Evolutionary conservation across 2,329 filamentous ascomycete genomes (phyloP).

Genomic region (Lecanicillium sp.): DNA sequence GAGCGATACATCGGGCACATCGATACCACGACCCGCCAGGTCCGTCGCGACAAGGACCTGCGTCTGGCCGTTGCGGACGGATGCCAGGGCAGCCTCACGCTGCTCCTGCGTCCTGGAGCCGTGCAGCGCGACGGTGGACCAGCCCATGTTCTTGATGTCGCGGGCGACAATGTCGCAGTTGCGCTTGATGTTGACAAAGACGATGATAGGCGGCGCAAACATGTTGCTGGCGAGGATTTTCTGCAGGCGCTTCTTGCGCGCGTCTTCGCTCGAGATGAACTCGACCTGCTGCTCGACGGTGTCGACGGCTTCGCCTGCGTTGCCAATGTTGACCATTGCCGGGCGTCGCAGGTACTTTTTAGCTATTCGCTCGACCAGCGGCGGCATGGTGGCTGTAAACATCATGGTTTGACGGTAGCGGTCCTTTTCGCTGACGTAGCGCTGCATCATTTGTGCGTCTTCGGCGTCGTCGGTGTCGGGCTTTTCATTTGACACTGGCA

Average conservation of each 20-base stretch:
- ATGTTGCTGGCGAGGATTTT: constrained; percentile 77
- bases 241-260: constrained; percentile 89
- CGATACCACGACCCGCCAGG: constrained; percentile 92
- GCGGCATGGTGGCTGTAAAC: constrained; percentile 98
- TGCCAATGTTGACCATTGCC: constrained; percentile 90
- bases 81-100: constrained; percentile 82
- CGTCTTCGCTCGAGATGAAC: constrained; percentile 83
- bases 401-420: constrained; percentile 98
- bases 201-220: constrained; percentile 86
- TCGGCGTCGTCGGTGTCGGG: constrained; percentile 91
- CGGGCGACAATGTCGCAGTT: constrained; percentile 94
- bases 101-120: constrained; percentile 97
- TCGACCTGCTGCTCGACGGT: constrained; percentile 97
- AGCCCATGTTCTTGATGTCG: constrained; percentile 91
- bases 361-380: constrained; percentile 89
- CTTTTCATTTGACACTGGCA: constrained; percentile 90
- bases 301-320: constrained; percentile 89
- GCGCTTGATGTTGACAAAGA: constrained; percentile 99
- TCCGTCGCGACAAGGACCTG: constrained; percentile 94
- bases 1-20: constrained; percentile 86
- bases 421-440: constrained; percentile 64
- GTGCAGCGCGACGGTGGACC: constrained; percentile 82
- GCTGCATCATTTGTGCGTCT: constrained; percentile 74
- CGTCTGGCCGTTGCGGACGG: constrained; percentile 70
- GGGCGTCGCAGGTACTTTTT: constrained; percentile 91